A percentile compares a stretch with the other conserved stretches of the same genome.
Conservation (phyloP, 805 yeast species). For the Spathaspora girioi region DNA sequence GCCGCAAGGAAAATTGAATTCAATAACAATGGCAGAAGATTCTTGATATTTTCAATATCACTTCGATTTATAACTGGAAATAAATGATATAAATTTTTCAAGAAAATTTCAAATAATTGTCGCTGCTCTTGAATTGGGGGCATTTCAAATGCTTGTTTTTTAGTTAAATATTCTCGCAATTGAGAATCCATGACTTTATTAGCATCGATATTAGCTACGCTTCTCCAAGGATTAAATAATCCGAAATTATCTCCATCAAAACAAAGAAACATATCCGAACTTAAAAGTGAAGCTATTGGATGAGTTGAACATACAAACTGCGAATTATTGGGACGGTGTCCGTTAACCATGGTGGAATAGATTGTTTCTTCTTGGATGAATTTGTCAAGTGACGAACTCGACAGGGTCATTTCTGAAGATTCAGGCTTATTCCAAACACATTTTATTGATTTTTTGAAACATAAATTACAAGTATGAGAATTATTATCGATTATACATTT, state of each 20-base stretch:
- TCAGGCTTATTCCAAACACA: conserved; percentile 3
- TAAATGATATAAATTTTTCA: neutral
- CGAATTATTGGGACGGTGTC: neutral
- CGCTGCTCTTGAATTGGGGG: conserved; percentile 4
- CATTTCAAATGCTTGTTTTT: conserved; percentile 1
- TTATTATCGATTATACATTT: neutral
- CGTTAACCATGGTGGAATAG: neutral
- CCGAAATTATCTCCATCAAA: conserved; percentile 5
- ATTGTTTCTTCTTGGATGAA: neutral
- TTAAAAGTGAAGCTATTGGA: conserved; percentile 1
- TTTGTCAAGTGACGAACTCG: neutral
- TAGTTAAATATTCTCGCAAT: neutral
- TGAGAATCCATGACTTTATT: neutral
- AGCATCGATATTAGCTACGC: neutral
- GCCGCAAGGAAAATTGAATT: conserved; percentile 4
- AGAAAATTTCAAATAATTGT: neutral
- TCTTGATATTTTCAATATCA: neutral
- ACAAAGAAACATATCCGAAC: conserved; percentile 4
- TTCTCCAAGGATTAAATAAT: conserved; percentile 2
- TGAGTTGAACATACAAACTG: conserved; percentile 4
- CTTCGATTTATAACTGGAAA: neutral
- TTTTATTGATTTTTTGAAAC: neutral
- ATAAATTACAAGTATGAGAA: neutral
- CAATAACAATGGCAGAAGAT: neutral
- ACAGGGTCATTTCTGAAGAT: neutral